Evolutionary conservation across 441 rosid genomes (phyloP).

Genomic region (Viola pubescens): DNA sequence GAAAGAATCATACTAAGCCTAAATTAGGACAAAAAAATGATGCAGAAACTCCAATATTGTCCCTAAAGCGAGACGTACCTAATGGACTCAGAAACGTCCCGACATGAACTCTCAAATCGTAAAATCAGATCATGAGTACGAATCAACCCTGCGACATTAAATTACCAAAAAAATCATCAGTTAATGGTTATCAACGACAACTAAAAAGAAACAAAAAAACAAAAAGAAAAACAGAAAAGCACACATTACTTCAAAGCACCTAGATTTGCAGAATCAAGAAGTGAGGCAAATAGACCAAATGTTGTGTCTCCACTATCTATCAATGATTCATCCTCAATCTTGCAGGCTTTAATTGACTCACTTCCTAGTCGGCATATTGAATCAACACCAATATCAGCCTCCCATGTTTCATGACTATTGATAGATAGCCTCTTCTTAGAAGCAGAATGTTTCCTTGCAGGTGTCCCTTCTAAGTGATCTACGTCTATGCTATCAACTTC

Average conservation of each 20-base stretch:
- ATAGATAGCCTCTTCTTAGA: constrained; percentile 40
- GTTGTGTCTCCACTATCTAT: constrained; percentile 65
- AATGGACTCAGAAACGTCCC: constrained; percentile 76
- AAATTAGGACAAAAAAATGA: neutral
- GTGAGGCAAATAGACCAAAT: constrained; percentile 72
- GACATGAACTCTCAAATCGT: constrained; percentile 74
- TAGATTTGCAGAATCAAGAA: constrained; percentile 84
- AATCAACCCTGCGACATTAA: constrained; percentile 62
- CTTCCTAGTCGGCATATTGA: constrained; percentile 45
- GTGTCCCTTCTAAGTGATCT: constrained; percentile 42
- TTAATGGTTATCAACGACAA: neutral
- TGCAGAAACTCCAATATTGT: constrained; percentile 7
- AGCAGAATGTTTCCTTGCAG: constrained; percentile 34
- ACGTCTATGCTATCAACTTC: constrained; percentile 61
- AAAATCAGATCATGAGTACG: constrained; percentile 77
- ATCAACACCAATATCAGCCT: constrained; percentile 35
- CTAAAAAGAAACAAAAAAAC: neutral
- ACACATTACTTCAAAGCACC: constrained; percentile 33
- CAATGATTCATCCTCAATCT: constrained; percentile 72
- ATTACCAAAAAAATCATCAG: neutral
- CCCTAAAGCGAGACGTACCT: constrained; percentile 42
- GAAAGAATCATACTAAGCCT: neutral
- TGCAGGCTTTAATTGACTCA: constrained; percentile 67
- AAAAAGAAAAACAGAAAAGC: neutral
- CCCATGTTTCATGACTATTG: constrained; percentile 35